Evolutionary conservation across 768 basidiomycete species (phyloP).

Genomic region (Rhizopogon salebrosus): DNA sequence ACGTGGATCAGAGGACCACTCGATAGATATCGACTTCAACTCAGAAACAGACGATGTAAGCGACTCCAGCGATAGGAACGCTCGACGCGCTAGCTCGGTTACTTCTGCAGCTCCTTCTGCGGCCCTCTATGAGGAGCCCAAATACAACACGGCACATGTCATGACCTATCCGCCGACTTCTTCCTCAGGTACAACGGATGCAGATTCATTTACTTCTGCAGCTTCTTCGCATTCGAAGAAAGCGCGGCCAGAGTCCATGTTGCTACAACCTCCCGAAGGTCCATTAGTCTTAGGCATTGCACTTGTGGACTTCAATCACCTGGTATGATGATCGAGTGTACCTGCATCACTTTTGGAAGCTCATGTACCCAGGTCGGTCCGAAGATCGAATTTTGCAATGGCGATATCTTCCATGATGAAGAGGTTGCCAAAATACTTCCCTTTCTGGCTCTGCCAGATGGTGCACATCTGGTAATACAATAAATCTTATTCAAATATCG

Average conservation of each 20-base stretch:
- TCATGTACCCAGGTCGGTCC: slow-evolving; percentile 70
- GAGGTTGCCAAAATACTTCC: slow-evolving; percentile 83
- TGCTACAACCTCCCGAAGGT: slow-evolving; percentile 50
- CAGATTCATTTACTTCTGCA: slow-evolving; percentile 56
- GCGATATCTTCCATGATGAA: slow-evolving; percentile 78
- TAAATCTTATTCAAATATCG: background rate
- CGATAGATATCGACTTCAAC: slow-evolving; percentile 48
- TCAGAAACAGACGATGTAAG: slow-evolving; percentile 52
- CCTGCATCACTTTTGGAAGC: slow-evolving; percentile 7
- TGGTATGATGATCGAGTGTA: slow-evolving; percentile 45
- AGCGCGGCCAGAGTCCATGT: slow-evolving; percentile 72
- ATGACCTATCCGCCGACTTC: slow-evolving; percentile 59
- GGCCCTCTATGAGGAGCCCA: slow-evolving; percentile 29
- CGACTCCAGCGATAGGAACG: slow-evolving; percentile 33
- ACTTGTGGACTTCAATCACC: slow-evolving; percentile 92
- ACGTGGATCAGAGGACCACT: slow-evolving; percentile 41
- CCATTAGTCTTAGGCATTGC: slow-evolving; percentile 82
- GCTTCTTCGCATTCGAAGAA: slow-evolving; percentile 56
- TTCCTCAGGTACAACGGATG: slow-evolving; percentile 38
- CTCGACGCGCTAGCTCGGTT: slow-evolving; percentile 40
- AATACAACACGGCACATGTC: slow-evolving; percentile 20
- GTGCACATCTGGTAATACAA: slow-evolving; percentile 76
- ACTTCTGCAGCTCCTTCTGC: slow-evolving; percentile 49
- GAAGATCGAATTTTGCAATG: slow-evolving; percentile 78
- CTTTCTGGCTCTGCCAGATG: slow-evolving; percentile 94